These are phyloP conservation scores for Testicularia cyperi DNA, from an alignment of 1,284 basidiomycete genomes.

Conservation along the genomic window DNA sequence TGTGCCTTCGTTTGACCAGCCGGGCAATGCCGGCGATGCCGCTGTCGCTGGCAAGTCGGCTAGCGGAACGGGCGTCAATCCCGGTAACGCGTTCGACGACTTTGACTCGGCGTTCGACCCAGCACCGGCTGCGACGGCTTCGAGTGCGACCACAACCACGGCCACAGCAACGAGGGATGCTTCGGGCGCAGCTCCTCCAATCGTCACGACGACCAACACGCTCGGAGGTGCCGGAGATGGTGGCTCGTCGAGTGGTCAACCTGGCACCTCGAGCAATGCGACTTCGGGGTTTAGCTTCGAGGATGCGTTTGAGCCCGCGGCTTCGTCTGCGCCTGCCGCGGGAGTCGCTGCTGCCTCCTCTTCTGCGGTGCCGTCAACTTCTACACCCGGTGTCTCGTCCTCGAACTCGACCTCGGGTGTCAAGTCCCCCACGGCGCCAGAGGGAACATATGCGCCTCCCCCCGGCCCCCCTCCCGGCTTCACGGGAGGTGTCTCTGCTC, in stretches of 20 bases:
- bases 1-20: slow-evolving; percentile 50
- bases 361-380: too few species aligned
- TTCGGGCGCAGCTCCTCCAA: neutral
- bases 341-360: neutral
- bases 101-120: slow-evolving; percentile 46
- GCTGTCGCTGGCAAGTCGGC: slow-evolving; percentile 1
- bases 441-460: slow-evolving; percentile 32
- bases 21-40: slow-evolving; percentile 5
- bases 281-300: slow-evolving; percentile 50
- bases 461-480: slow-evolving; percentile 35
- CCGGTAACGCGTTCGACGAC: slow-evolving; percentile 36
- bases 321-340: slow-evolving; percentile 2
- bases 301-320: slow-evolving; percentile 44
- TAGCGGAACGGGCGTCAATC: neutral
- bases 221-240: too few species aligned
- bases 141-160: neutral
- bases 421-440: slow-evolving; percentile 7
- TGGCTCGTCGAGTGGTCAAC: too few species aligned
- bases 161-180: slow-evolving; percentile 1
- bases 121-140: neutral
- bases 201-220: neutral
- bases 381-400: slow-evolving; percentile 2
- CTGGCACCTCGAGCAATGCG: slow-evolving; percentile 17
- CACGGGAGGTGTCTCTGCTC: slow-evolving; percentile 2
- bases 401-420: slow-evolving; percentile 2